Evolutionary conservation across 208 protist genomes (phyloP).

Genomic region (Trichomonas tenax): DNA sequence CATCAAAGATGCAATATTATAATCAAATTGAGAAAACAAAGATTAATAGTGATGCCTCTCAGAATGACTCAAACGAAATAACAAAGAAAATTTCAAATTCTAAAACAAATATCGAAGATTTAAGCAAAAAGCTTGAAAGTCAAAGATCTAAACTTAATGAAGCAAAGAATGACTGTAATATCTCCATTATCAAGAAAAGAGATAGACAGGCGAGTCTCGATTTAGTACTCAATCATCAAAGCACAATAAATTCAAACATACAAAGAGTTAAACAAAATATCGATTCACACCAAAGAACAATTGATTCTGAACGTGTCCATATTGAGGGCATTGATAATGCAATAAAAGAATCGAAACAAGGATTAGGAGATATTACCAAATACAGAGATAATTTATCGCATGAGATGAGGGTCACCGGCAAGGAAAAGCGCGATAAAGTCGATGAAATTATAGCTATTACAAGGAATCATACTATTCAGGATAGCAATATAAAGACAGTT

Average conservation of each 20-base stretch:
- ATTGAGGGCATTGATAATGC: not conserved
- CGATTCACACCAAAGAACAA: not conserved
- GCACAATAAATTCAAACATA: no score
- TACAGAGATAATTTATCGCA: not conserved
- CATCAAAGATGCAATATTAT: not conserved
- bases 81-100: not conserved
- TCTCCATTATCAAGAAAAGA: not conserved
- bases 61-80: not conserved
- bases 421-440: conserved; percentile 69
- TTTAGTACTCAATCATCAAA: not conserved
- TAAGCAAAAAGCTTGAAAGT: not conserved
- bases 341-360: not conserved
- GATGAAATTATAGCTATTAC: conserved; percentile 71
- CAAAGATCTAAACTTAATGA: not conserved
- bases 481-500: conserved; percentile 33
- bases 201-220: not conserved
- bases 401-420: conserved; percentile 55
- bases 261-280: not conserved
- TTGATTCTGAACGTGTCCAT: not conserved
- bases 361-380: not conserved
- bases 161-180: not conserved
- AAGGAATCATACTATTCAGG: conserved; percentile 76
- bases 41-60: not conserved
- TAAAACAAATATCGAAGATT: not conserved
- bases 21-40: not conserved